Evolutionary conservation across 75 land plant genomes (phyloP).

Genomic region (Selaginella moellendorffii): DNA sequence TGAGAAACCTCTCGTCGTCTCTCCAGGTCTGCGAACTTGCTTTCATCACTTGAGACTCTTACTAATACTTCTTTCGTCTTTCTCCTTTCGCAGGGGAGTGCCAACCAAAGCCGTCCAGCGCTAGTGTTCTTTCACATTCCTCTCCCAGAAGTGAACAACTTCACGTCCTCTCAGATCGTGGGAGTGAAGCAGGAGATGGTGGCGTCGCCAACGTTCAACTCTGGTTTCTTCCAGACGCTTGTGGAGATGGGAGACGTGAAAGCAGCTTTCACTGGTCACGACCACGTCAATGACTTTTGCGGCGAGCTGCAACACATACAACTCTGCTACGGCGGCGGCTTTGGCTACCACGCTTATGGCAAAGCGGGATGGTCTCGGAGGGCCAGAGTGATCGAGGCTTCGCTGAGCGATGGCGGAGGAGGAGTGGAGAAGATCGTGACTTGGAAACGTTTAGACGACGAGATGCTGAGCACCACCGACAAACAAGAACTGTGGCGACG

Average conservation of each 20-base stretch:
- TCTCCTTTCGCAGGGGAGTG: neutral
- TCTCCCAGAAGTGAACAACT: conserved; percentile 36
- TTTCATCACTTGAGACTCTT: neutral
- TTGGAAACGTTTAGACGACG: conserved; percentile 86
- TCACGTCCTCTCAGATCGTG: conserved; percentile 20
- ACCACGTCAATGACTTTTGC: conserved; percentile 68
- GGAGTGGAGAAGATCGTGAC: conserved; percentile 51
- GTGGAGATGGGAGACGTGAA: conserved; percentile 42
- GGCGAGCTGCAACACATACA: conserved; percentile 40
- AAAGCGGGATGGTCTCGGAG: conserved; percentile 54
- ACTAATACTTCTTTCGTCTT: neutral
- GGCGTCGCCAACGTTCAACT: conserved; percentile 40
- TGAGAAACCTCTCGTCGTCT: conserved; percentile 15
- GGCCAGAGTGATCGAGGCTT: conserved; percentile 34
- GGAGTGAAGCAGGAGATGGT: conserved; percentile 56
- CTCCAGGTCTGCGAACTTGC: conserved; percentile 32
- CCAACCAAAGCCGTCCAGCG: conserved; percentile 17
- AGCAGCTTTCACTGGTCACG: conserved; percentile 63
- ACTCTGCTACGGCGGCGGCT: conserved; percentile 71
- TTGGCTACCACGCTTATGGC: conserved; percentile 73
- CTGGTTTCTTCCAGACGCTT: conserved; percentile 43
- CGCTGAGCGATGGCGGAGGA: conserved; percentile 36
- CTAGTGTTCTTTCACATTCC: conserved; percentile 69
- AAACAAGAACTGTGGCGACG: conserved; percentile 31
- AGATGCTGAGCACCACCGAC: conserved; percentile 36